A percentile compares a stretch with the other conserved stretches of the same genome.
Conservation (phyloP, 768 basidiomycete genomes). For the Ephemerocybe angulata region DNA sequence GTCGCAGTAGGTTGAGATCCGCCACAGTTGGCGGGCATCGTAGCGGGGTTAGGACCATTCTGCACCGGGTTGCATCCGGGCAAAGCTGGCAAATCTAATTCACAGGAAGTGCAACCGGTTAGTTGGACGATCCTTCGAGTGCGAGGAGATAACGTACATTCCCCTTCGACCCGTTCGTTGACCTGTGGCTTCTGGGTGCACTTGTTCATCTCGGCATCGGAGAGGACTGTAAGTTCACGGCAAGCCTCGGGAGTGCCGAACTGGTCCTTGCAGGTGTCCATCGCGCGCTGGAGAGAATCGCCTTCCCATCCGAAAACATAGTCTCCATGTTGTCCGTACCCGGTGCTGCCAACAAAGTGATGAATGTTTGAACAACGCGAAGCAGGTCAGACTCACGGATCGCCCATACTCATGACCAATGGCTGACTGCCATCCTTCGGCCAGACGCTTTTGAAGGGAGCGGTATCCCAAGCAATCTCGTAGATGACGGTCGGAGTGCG, state of each 20-base stretch:
- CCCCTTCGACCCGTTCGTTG: slow-evolving; percentile 6
- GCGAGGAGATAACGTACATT: slow-evolving; percentile 2
- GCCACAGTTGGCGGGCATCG: slow-evolving; percentile 3
- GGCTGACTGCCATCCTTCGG: slow-evolving; percentile 10
- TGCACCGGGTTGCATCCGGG: slow-evolving; percentile 13
- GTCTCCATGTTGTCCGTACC: slow-evolving; percentile 11
- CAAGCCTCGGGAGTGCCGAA: slow-evolving; percentile 10
- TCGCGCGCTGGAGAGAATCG: slow-evolving; percentile 10
- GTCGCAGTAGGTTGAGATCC: not conserved
- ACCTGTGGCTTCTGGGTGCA: slow-evolving; percentile 3
- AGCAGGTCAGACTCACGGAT: slow-evolving; percentile 3
- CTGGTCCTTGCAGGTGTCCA: slow-evolving; percentile 10
- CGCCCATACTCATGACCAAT: slow-evolving; percentile 8
- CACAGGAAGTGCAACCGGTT: not conserved
- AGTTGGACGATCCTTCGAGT: not conserved
- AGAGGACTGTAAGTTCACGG: slow-evolving; percentile 7
- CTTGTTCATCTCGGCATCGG: slow-evolving; percentile 10
- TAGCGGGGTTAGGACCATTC: slow-evolving; percentile 7
- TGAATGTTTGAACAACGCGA: not conserved
- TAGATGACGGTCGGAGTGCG: slow-evolving; percentile 7
- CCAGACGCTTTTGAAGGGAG: slow-evolving; percentile 7
- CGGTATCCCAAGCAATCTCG: slow-evolving; percentile 13
- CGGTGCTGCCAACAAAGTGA: not conserved
- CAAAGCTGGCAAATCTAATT: slow-evolving; percentile 5
- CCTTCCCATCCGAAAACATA: slow-evolving; percentile 14